Conservation (phyloP, 2,329 filamentous ascomycete genomes). For the Fusarium dimerum region DNA sequence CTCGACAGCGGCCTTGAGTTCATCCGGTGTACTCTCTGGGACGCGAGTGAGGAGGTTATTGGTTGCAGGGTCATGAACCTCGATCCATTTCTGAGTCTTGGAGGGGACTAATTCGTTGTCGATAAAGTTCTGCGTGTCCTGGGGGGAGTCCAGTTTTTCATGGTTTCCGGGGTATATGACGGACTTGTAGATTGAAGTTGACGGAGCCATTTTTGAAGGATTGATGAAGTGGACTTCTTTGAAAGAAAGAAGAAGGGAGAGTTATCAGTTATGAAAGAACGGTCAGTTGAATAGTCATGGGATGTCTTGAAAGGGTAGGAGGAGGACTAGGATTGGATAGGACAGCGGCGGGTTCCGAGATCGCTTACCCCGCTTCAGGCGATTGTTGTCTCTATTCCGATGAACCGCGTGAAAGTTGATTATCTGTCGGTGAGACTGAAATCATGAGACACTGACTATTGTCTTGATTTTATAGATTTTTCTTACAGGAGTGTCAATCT, state of each 20-base stretch:
- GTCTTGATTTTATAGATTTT: too few relatives aligned
- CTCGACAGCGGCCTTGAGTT: constrained; percentile 68
- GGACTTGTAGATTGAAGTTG: constrained; percentile 15
- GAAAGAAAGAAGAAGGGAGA: not conserved
- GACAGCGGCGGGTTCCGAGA: not conserved
- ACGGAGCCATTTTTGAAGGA: constrained; percentile 8
- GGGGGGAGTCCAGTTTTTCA: constrained; percentile 16
- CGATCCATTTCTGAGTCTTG: constrained; percentile 66
- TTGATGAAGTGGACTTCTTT: not conserved
- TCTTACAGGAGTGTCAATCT: too few relatives aligned
- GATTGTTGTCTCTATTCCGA: not conserved
- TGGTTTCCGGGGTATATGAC: constrained; percentile 27
- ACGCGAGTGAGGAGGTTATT: constrained; percentile 77
- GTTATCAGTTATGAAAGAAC: too few relatives aligned
- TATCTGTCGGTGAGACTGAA: too few relatives aligned
- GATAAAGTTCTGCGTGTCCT: constrained; percentile 71
- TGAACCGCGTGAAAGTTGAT: not conserved
- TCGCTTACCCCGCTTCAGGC: not conserved
- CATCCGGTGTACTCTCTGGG: constrained; percentile 71
- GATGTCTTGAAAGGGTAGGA: not conserved
- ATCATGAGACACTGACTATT: too few relatives aligned
- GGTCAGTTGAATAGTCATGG: too few relatives aligned
- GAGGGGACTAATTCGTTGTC: constrained; percentile 71
- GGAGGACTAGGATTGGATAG: not conserved
- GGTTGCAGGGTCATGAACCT: constrained; percentile 75